A percentile compares a stretch with the other conserved stretches of the same genome.
These are phyloP conservation scores for Corymbia maculata DNA, from an alignment of 345 rosid species.

Conservation along the genomic window DNA sequence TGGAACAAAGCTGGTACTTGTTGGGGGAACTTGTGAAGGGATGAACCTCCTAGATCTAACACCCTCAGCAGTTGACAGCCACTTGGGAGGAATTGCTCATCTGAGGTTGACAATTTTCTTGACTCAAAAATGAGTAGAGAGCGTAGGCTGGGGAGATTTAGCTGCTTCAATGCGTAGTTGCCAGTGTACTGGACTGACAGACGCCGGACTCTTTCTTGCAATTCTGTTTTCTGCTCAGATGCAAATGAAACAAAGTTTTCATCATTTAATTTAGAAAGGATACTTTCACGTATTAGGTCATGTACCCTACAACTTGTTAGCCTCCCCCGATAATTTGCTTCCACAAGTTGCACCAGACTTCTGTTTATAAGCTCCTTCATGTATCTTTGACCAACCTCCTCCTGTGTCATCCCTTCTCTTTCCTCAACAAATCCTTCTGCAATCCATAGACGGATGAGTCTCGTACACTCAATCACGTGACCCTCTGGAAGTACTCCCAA, in stretches of 20 bases:
- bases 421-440: neutral
- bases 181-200: neutral
- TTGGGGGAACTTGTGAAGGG: neutral
- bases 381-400: neutral
- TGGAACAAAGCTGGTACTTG: neutral
- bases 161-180: fast-evolving
- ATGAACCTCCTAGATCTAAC: neutral
- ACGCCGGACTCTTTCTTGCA: neutral
- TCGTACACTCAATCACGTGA: fast-evolving
- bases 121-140: neutral
- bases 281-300: neutral
- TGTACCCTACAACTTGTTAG: neutral
- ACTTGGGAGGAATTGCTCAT: neutral
- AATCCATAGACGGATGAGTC: neutral
- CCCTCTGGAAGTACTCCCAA: neutral
- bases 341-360: neutral
- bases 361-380: neutral
- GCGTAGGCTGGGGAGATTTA: neutral
- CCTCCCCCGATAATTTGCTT: fast-evolving
- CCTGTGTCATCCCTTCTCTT: neutral
- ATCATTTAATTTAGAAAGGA: neutral
- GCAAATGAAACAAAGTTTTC: neutral
- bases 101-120: fast-evolving
- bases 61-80: neutral
- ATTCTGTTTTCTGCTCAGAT: neutral